These are phyloP conservation scores for Ascosphaera pollenicola DNA, from an alignment of 2,329 filamentous ascomycete species.

Conservation along the genomic window DNA sequence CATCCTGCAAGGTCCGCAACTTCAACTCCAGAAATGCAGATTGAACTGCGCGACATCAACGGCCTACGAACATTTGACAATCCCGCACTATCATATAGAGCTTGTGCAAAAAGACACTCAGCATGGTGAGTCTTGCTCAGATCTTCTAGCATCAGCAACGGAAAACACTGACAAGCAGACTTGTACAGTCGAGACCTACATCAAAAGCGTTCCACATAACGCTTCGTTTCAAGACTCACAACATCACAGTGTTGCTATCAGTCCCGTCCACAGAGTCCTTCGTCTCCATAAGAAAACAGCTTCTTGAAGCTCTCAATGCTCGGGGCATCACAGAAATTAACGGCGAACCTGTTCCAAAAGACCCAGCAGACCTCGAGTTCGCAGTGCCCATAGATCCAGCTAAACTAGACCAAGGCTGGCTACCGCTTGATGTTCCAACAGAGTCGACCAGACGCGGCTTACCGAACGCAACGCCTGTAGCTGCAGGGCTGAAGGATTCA, in stretches of 20 bases:
- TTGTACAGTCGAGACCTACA: slow-evolving; percentile 4
- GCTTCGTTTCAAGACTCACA: slow-evolving; percentile 50
- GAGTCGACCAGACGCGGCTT: slow-evolving; percentile 12
- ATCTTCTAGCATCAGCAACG: too few species aligned
- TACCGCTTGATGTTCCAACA: slow-evolving; percentile 15
- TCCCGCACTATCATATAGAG: too few species aligned
- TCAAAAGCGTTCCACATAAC: slow-evolving; percentile 32
- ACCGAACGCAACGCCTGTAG: slow-evolving; percentile 12
- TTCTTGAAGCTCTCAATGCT: slow-evolving; percentile 33
- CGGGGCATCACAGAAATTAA: slow-evolving; percentile 20
- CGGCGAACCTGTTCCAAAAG: slow-evolving; percentile 15
- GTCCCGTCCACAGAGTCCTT: slow-evolving; percentile 37
- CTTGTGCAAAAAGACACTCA: too few species aligned
- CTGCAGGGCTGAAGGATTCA: slow-evolving; percentile 18
- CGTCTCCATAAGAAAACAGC: slow-evolving; percentile 31
- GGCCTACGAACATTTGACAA: too few species aligned
- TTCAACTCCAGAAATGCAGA: too few species aligned
- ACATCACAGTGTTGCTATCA: slow-evolving; percentile 48
- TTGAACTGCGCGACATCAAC: too few species aligned
- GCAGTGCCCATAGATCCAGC: slow-evolving; percentile 25
- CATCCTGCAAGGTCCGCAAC: too few species aligned
- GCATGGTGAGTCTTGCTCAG: too few species aligned
- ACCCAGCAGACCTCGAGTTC: slow-evolving; percentile 23
- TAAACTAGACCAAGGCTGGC: slow-evolving; percentile 29
- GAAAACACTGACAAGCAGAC: too few species aligned